These are phyloP conservation scores for Catenaria anguillulae DNA, from an alignment of 371 early-diverging fungal genomes.

Conservation along the genomic window DNA sequence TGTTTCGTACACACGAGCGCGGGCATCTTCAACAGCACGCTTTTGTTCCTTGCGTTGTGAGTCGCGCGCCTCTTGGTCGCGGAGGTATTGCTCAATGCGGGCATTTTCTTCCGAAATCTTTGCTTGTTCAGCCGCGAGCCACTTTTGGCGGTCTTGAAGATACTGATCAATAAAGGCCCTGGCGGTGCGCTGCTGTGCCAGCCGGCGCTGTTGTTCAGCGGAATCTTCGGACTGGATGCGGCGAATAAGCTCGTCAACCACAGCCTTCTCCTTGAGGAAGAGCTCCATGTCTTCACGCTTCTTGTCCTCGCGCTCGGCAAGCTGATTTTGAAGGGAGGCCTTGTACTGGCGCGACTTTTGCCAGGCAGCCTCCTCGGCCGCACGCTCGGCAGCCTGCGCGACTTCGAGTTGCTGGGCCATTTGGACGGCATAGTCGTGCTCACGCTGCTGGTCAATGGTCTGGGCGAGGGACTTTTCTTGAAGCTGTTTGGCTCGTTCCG, in stretches of 20 bases:
- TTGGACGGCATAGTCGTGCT: not conserved
- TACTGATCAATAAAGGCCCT: slow-evolving; percentile 29
- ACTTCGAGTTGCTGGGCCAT: not conserved
- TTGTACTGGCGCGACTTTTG: slow-evolving; percentile 22
- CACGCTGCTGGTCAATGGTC: slow-evolving; percentile 14
- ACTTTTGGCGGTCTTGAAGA: slow-evolving; percentile 24
- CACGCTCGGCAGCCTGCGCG: slow-evolving; percentile 14
- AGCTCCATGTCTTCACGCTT: slow-evolving; percentile 27
- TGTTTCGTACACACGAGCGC: slow-evolving; percentile 28
- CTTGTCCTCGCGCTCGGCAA: slow-evolving; percentile 20
- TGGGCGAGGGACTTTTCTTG: slow-evolving; percentile 15
- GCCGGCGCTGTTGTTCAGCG: slow-evolving; percentile 17
- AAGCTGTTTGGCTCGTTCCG: slow-evolving; percentile 32
- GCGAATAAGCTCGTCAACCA: slow-evolving; percentile 29
- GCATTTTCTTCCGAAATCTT: slow-evolving; percentile 24
- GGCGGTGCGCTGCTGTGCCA: slow-evolving; percentile 30
- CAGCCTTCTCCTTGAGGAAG: slow-evolving; percentile 30
- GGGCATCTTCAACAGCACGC: slow-evolving; percentile 19
- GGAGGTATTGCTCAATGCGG: slow-evolving; percentile 28
- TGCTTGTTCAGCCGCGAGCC: slow-evolving; percentile 20
- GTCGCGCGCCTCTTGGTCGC: slow-evolving; percentile 21
- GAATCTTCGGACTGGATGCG: slow-evolving; percentile 29
- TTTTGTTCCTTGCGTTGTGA: slow-evolving; percentile 16
- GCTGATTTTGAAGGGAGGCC: slow-evolving; percentile 24
- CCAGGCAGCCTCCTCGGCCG: slow-evolving; percentile 15